Evolutionary conservation across 2,329 filamentous ascomycete genomes (phyloP), one percentile per base, ranked within the genome.

Genomic region (Fusarium nelsonii): DNA sequence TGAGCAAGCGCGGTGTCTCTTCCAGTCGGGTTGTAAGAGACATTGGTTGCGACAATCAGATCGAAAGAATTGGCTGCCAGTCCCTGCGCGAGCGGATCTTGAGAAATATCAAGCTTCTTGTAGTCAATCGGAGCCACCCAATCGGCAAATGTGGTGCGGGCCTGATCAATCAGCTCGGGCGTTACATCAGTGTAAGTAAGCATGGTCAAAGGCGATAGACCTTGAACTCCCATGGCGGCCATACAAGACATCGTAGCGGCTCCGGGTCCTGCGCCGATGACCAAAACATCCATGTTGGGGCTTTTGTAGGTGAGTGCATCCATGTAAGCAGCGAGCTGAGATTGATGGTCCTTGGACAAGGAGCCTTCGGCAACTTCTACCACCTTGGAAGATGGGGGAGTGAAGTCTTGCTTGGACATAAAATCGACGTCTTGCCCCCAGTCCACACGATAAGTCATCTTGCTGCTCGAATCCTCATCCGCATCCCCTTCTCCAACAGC

Each of bases 71-170:
- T 12, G 8, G 37, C 54, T 8, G 54, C 12, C 2, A 49, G 45
- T 16, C 36, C 44, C n/a, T 57, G 54, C 11, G 30, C 11, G 11
- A 57, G 30, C 3, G 44, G 54, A 10, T 57, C 54, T 43, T 57
- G 54, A 8, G 54, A 57, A 20, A 57, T 49, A 15, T 57, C 54
- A 3, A 57, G 16, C 16, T 37, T 43, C 36, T 57, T 57, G 37
- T 36, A 57, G 15, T 57, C 44, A 28, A 57, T 30, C 18, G 54
- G 36, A 28, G 44, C 37, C 6, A 33, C 9, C 28, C 28, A 50
- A 16, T 49, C 44, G 20, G 12, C 20, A 16, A 57, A 34, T 32
- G 41, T 57, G 8, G 4, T 36, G 8, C 45, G 44, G 4, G 44
- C 44, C 8, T 50, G 11, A 6, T 36, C 44, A 28, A 50, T 6